Evolutionary conservation across 2,329 filamentous ascomycete species (phyloP).

Genomic region (Balansia obtecta): DNA sequence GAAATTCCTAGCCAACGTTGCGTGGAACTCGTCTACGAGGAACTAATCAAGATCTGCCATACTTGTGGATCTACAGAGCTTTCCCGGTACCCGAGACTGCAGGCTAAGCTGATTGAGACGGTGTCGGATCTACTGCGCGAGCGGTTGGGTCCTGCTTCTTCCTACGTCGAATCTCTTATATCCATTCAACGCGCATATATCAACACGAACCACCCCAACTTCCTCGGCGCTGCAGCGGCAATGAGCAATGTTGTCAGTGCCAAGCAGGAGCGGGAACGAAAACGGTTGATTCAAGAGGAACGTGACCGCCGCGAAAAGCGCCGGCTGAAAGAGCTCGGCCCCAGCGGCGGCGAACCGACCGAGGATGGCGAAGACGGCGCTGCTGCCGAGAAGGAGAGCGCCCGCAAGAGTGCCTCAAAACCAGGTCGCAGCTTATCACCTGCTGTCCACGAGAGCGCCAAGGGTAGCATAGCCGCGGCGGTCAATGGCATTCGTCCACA

Average conservation of each 20-base stretch:
- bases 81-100: conserved; percentile 78
- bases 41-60: conserved; percentile 98
- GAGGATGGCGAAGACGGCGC: conserved; percentile 48
- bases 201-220: conserved; percentile 98
- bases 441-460: conserved; percentile 56
- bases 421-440: conserved; percentile 72
- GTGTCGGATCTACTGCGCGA: conserved; percentile 92
- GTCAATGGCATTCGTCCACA: conserved; percentile 45
- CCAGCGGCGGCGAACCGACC: conserved; percentile 64
- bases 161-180: conserved; percentile 91
- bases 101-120: conserved; percentile 95
- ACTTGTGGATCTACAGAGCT: conserved; percentile 95
- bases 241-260: conserved; percentile 95
- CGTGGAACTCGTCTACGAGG: conserved; percentile 95
- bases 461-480: conserved; percentile 46
- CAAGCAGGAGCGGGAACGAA: conserved; percentile 89
- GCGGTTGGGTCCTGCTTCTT: conserved; percentile 75
- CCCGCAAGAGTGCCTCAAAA: conserved; percentile 21
- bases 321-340: conserved; percentile 69
- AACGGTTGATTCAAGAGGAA: conserved; percentile 67
- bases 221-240: conserved; percentile 87
- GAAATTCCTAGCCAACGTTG: conserved; percentile 93
- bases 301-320: conserved; percentile 73
- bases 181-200: conserved; percentile 97
- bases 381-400: conserved; percentile 36